Percentiles rank a stretch among this genome's conserved stretches.
These are phyloP conservation scores for Xenosphaeropsis pyriputrescens DNA, from an alignment of 2,329 filamentous ascomycete genomes.

Conservation along the genomic window DNA sequence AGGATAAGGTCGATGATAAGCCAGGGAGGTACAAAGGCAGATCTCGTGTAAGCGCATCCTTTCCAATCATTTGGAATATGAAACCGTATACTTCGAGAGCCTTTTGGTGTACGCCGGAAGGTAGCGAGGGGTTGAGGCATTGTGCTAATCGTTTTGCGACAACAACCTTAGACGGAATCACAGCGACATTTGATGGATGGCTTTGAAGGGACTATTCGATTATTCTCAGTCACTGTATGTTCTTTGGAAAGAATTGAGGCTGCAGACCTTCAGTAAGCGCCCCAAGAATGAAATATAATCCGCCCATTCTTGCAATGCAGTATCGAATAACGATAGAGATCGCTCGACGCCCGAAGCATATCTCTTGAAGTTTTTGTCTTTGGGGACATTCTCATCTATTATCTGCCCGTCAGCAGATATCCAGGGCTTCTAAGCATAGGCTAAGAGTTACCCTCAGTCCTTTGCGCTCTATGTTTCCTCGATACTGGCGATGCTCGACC, in stretches of 20 bases:
- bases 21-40: conserved; percentile 82
- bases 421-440: background rate
- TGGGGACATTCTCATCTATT: conserved; percentile 37
- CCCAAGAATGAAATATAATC: conserved; percentile 98
- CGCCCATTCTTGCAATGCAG: conserved; percentile 92
- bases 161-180: conserved; percentile 67
- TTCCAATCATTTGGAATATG: conserved; percentile 76
- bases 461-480: conserved; percentile 63
- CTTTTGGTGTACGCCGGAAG: conserved; percentile 95
- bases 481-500: conserved; percentile 64
- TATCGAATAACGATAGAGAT: conserved; percentile 80
- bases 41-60: conserved; percentile 65
- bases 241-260: background rate
- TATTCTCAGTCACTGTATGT: background rate
- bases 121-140: conserved; percentile 84
- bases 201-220: conserved; percentile 64
- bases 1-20: conserved; percentile 76
- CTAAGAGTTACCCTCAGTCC: conserved; percentile 52
- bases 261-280: conserved; percentile 66
- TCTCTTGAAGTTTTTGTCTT: conserved; percentile 63
- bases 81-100: conserved; percentile 85
- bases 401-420: background rate
- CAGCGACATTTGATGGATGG: conserved; percentile 54
- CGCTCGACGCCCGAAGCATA: conserved; percentile 84
- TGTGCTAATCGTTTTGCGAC: conserved; percentile 88